phyloP scores from a whole-genome alignment of 768 basidiomycete species.

The Leccinellum luteum region DNA sequence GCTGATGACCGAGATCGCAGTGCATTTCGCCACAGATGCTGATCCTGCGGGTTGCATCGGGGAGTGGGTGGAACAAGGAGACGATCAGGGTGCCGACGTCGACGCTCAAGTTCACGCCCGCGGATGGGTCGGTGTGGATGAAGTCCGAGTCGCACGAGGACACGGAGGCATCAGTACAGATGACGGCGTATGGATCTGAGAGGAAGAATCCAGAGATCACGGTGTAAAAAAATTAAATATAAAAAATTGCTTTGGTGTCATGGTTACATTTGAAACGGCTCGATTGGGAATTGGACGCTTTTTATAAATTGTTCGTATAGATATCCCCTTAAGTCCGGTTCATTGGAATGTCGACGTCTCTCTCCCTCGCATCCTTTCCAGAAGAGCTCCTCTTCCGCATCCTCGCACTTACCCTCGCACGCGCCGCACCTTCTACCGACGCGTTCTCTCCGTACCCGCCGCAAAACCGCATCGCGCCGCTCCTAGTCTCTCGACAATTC shows the following conservation, averaged over 20 bases:
- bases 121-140: neutral
- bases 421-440: conserved; percentile 21
- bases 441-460: conserved; percentile 11
- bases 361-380: conserved; percentile 32
- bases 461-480: conserved; percentile 36
- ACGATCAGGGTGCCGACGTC: conserved; percentile 3
- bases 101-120: conserved; percentile 12
- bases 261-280: too few relatives aligned
- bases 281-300: conserved; percentile 14
- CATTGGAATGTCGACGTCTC: conserved; percentile 13
- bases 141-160: too few relatives aligned
- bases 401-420: conserved; percentile 32
- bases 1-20: conserved; percentile 8
- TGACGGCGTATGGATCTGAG: neutral
- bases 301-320: conserved; percentile 7
- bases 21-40: conserved; percentile 27
- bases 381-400: conserved; percentile 50
- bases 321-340: neutral
- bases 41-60: conserved; percentile 23
- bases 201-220: neutral
- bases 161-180: neutral
- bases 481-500: conserved; percentile 52
- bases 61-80: conserved; percentile 14
- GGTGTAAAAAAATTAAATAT: neutral
- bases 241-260: too few relatives aligned